phyloP scores from a whole-genome alignment of 495 filamentous ascomycete species.

The Daldinia loculata region DNA sequence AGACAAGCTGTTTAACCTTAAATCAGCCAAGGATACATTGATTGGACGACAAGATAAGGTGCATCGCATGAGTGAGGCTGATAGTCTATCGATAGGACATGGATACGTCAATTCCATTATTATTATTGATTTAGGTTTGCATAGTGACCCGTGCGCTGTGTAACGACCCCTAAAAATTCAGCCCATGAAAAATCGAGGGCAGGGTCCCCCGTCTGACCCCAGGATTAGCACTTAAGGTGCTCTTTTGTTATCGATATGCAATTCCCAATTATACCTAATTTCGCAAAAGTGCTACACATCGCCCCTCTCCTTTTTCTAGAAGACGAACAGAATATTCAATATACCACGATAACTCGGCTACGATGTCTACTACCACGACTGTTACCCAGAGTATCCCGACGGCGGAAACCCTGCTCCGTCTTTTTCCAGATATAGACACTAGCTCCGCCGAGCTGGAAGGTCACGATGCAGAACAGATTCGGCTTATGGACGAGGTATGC shows the following conservation, averaged over 20 bases:
- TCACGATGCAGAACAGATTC: conserved; percentile 97
- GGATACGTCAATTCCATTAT: neutral
- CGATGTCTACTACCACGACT: conserved; percentile 52
- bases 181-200: neutral
- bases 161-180: conserved; percentile 16
- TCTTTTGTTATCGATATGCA: conserved; percentile 22
- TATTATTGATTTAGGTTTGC: neutral
- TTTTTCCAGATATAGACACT: conserved; percentile 98
- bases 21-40: neutral
- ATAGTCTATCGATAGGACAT: conserved; percentile 28
- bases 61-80: conserved; percentile 33
- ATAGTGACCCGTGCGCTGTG: neutral
- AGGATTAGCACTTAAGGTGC: no score
- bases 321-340: conserved; percentile 10
- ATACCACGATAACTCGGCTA: conserved; percentile 12
- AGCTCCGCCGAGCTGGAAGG: conserved; percentile 77
- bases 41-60: conserved; percentile 8
- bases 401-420: conserved; percentile 82
- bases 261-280: conserved; percentile 2
- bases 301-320: conserved; percentile 11
- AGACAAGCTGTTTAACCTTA: conserved; percentile 9
- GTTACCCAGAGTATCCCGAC: conserved; percentile 67
- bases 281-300: neutral
- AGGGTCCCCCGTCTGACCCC: neutral
- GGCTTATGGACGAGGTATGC: conserved; percentile 98